phyloP scores from a whole-genome alignment of 2,329 filamentous ascomycete genomes.

The Fusarium sp. region DNA sequence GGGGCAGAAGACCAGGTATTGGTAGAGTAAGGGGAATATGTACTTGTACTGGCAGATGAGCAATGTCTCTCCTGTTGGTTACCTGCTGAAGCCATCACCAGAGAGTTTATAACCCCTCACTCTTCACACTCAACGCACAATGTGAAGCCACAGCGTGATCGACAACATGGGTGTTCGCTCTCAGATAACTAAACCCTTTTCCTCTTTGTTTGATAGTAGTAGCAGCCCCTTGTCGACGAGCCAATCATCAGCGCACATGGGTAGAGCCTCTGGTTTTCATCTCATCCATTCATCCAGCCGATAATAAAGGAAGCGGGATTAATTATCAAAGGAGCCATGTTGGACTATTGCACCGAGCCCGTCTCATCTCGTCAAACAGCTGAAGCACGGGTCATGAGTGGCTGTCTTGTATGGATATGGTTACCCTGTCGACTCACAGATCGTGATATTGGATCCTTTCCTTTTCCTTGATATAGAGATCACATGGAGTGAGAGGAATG shows the following conservation, averaged over 20 bases:
- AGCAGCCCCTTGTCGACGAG: constrained; percentile 17
- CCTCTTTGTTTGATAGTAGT: constrained; percentile 6
- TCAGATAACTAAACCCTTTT: constrained; percentile 11
- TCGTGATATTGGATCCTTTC: not conserved
- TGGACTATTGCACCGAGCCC: constrained; percentile 1
- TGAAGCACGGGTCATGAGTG: constrained; percentile 28
- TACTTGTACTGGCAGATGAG: not conserved
- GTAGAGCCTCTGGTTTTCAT: constrained; percentile 24
- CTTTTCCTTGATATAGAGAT: not conserved
- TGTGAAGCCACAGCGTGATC: constrained; percentile 23
- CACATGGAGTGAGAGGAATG: not conserved
- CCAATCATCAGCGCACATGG: constrained; percentile 51
- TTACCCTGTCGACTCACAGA: constrained; percentile 9
- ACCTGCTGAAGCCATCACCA: not conserved
- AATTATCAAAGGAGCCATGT: constrained; percentile 5
- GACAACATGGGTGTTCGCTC: constrained; percentile 30
- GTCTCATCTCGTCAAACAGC: constrained; percentile 30
- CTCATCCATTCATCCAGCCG: constrained; percentile 16
- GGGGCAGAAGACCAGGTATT: not conserved
- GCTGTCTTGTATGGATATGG: constrained; percentile 12
- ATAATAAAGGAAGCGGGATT: not conserved
- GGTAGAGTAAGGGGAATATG: not conserved
- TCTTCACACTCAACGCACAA: not conserved
- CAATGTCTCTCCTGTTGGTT: not conserved
- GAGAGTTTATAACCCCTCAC: not conserved